A percentile compares a stretch with the other conserved stretches of the same genome.
Evolutionary conservation across 2,329 filamentous ascomycete genomes (phyloP).

Genomic region (Lasiodiplodia theobromae): DNA sequence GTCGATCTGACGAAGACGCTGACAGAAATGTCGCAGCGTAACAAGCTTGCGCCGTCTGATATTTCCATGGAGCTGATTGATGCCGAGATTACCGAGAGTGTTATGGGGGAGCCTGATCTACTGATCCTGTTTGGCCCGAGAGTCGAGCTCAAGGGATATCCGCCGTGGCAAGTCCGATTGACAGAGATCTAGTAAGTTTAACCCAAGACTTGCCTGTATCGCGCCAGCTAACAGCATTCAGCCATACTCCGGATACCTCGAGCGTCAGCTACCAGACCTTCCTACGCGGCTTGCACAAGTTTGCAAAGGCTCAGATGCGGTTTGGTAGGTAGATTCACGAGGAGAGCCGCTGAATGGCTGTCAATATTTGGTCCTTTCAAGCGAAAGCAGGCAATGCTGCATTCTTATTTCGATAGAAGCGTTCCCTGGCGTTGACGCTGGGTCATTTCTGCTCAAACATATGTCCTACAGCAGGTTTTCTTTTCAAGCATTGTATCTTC

Average conservation of each 20-base stretch:
- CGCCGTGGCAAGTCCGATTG: constrained; percentile 93
- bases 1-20: constrained; percentile 95
- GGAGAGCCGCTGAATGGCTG: neutral
- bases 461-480: neutral
- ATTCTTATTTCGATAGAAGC: neutral
- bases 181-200: constrained; percentile 84
- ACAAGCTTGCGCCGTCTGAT: constrained; percentile 80
- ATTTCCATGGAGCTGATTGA: constrained; percentile 88
- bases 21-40: constrained; percentile 90
- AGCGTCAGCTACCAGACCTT: constrained; percentile 95
- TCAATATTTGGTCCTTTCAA: neutral
- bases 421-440: neutral
- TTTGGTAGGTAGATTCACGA: constrained; percentile 64
- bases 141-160: constrained; percentile 87
- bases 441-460: neutral
- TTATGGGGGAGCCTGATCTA: constrained; percentile 90
- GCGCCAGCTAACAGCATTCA: constrained; percentile 31
- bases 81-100: constrained; percentile 77
- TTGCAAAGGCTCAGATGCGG: constrained; percentile 86
- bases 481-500: constrained; percentile 7
- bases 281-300: constrained; percentile 82
- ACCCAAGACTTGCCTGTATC: neutral
- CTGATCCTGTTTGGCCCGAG: constrained; percentile 85
- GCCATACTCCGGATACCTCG: constrained; percentile 71
- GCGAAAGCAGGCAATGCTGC: neutral